A percentile compares a stretch with the other conserved stretches of the same genome.
phyloP scores from a whole-genome alignment of 2,329 filamentous ascomycete species.

The Phialemoniopsis sp. region DNA sequence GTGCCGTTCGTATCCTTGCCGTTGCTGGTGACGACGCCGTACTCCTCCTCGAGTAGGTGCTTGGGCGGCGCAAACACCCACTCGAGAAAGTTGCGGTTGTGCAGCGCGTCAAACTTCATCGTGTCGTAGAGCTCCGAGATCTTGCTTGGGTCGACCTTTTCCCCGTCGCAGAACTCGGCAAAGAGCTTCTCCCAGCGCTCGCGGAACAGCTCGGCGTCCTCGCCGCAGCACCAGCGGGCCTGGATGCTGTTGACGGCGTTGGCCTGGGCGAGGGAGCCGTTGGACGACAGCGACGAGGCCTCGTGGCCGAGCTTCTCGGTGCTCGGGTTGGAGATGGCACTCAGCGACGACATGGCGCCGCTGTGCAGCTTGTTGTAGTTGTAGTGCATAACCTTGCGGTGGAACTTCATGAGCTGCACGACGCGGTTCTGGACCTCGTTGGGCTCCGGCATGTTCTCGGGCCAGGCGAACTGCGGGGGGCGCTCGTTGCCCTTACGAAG shows the following conservation, averaged over 20 bases:
- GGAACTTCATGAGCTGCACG: constrained; percentile 96
- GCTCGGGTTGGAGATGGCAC: constrained; percentile 48
- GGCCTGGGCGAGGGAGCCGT: constrained; percentile 40
- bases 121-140: constrained; percentile 98
- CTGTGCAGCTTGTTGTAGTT: constrained; percentile 81
- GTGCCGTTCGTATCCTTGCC: constrained; percentile 13
- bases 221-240: constrained; percentile 90
- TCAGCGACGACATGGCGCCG: constrained; percentile 60
- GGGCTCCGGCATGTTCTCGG: constrained; percentile 88
- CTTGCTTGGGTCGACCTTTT: constrained; percentile 98
- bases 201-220: constrained; percentile 90
- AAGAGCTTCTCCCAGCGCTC: constrained; percentile 99
- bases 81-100: constrained; percentile 93
- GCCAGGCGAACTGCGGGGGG: constrained; percentile 97
- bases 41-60: constrained; percentile 69
- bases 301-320: constrained; percentile 34
- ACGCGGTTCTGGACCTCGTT: constrained; percentile 89
- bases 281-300: constrained; percentile 26
- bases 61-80: constrained; percentile 93
- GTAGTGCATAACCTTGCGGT: constrained; percentile 88
- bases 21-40: constrained; percentile 16
- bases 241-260: constrained; percentile 71
- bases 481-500: constrained; percentile 89
- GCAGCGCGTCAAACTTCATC: constrained; percentile 98
- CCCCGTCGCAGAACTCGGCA: constrained; percentile 89